Evolutionary conservation across 225 moss, liverwort and hornwort species (phyloP).

Genomic region (Pleurozium schreberi): DNA sequence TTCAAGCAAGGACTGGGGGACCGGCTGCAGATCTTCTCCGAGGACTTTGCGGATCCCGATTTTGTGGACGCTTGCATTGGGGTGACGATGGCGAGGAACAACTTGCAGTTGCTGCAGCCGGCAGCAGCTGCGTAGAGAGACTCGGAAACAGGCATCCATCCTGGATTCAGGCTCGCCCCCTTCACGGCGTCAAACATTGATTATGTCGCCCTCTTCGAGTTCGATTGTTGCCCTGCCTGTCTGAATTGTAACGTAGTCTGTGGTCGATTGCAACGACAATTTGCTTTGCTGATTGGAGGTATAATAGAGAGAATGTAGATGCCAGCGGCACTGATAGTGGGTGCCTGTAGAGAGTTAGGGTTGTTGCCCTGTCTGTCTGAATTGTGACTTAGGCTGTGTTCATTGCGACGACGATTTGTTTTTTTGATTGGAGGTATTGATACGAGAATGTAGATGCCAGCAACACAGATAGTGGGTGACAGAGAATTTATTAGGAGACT

Average conservation of each 20-base stretch:
- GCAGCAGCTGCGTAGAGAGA: neutral
- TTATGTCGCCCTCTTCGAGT: neutral
- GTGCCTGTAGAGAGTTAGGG: neutral
- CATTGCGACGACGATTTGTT: neutral
- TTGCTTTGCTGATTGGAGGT: neutral
- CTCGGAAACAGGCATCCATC: neutral
- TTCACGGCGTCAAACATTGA: neutral
- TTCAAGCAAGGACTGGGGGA: constrained; percentile 52
- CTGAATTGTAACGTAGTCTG: neutral
- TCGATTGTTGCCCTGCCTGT: neutral
- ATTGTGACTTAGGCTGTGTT: neutral
- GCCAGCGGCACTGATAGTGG: neutral
- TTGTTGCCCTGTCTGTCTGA: neutral
- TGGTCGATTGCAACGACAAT: neutral
- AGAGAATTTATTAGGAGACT: neutral
- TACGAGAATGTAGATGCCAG: neutral
- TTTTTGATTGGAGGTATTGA: neutral
- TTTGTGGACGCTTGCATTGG: constrained; percentile 89
- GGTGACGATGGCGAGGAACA: constrained; percentile 43
- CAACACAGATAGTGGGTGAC: neutral
- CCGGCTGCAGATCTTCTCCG: constrained; percentile 65
- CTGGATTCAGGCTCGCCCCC: neutral
- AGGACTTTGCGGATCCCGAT: constrained; percentile 60
- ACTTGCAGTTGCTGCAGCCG: constrained; percentile 12
- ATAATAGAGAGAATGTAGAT: neutral